A percentile compares a stretch with the other conserved stretches of the same genome.
Conservation (phyloP, 2,329 filamentous ascomycete genomes). For the Talaromyces marneffei region DNA sequence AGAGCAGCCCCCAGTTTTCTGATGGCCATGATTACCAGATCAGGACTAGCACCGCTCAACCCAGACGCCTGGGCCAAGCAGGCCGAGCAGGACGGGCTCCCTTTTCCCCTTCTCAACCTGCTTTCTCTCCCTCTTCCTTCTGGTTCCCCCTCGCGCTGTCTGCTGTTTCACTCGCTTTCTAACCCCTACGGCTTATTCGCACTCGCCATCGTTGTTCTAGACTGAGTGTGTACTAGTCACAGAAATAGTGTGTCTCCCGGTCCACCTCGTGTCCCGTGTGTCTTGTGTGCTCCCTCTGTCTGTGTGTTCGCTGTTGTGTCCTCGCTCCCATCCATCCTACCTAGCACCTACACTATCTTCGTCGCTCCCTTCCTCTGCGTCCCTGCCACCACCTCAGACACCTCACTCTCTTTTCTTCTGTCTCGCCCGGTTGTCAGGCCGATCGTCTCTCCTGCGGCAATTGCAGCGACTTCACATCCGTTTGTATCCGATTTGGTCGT, state of each 20-base stretch:
- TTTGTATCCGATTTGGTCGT: background rate
- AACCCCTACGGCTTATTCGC: constrained; percentile 1
- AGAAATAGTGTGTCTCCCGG: background rate
- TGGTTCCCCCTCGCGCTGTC: background rate
- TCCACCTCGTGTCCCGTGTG: constrained; percentile 3
- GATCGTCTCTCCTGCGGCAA: constrained; percentile 1
- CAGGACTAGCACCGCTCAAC: background rate
- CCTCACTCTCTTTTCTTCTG: constrained; percentile 7
- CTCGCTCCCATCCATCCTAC: background rate
- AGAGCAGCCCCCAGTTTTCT: background rate
- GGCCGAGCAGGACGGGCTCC: background rate
- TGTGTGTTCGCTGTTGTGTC: background rate
- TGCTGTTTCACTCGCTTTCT: background rate
- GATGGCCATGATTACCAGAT: background rate
- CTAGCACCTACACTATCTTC: no score
- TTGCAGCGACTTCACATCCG: background rate
- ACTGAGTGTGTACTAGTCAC: background rate
- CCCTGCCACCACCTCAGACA: constrained; percentile 11
- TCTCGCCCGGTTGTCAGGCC: background rate
- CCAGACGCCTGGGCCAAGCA: background rate
- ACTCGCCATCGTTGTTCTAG: background rate
- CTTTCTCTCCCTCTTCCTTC: background rate
- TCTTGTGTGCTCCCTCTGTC: background rate
- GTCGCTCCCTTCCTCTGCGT: constrained; percentile 10
- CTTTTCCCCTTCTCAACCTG: background rate